Evolutionary conservation across 2,329 filamentous ascomycete genomes (phyloP).

Genomic region (Penicillium sp.): DNA sequence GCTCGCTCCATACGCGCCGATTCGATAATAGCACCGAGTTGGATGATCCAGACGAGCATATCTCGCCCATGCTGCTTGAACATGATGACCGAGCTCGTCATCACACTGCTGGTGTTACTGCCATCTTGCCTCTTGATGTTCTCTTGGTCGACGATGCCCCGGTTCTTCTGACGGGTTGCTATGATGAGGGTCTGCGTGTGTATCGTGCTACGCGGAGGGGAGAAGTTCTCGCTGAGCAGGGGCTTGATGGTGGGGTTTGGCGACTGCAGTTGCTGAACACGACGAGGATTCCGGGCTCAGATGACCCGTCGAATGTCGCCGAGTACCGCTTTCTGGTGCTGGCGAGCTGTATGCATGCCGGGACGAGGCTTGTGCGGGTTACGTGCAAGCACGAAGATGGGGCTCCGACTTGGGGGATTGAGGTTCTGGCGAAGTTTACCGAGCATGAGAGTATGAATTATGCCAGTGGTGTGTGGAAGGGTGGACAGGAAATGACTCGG

Average conservation of each 20-base stretch:
- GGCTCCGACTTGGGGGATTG: conserved; percentile 50
- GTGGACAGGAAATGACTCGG: conserved; percentile 5
- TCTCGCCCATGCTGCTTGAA: conserved; percentile 16
- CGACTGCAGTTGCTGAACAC: conserved; percentile 53
- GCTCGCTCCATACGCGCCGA: conserved; percentile 27
- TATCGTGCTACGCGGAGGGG: conserved; percentile 34
- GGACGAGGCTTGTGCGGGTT: conserved; percentile 56
- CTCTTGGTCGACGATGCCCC: conserved; percentile 38
- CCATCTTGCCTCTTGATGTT: conserved; percentile 62
- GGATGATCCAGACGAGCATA: conserved; percentile 10
- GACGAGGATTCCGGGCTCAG: neutral
- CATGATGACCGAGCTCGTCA: conserved; percentile 45
- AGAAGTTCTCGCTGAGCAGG: conserved; percentile 52
- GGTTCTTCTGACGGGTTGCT: conserved; percentile 75
- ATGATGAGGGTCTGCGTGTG: conserved; percentile 74
- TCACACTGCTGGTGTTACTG: conserved; percentile 77
- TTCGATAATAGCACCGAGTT: conserved; percentile 19
- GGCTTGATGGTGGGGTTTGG: conserved; percentile 79
- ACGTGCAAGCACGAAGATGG: conserved; percentile 15
- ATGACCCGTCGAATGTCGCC: conserved; percentile 2
- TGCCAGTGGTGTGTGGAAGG: conserved; percentile 55
- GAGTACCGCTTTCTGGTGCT: conserved; percentile 48
- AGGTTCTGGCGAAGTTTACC: conserved; percentile 62
- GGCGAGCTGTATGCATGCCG: conserved; percentile 90
- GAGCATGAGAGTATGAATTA: conserved; percentile 95